Percentiles rank a stretch among this genome's conserved stretches.
phyloP scores from a whole-genome alignment of 2,329 filamentous ascomycete species.

The Rhynchosporium secalis region DNA sequence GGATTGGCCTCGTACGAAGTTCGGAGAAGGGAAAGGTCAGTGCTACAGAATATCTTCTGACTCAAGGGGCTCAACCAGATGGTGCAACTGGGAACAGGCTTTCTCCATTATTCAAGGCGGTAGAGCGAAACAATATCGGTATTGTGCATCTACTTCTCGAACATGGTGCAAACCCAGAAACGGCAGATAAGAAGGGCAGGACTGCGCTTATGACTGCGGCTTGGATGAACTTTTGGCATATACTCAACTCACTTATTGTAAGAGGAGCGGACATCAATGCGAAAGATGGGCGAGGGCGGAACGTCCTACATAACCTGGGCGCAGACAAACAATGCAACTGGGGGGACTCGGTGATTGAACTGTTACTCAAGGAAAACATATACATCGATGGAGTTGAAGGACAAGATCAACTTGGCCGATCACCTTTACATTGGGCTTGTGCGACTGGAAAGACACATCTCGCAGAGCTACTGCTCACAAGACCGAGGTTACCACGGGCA shows the following conservation, averaged over 20 bases:
- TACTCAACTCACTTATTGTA: slow-evolving; percentile 30
- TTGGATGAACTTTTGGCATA: slow-evolving; percentile 35
- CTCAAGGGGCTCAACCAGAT: slow-evolving; percentile 30
- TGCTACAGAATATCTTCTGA: slow-evolving; percentile 31
- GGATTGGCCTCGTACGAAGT: slow-evolving; percentile 33
- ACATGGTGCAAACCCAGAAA: slow-evolving; percentile 33
- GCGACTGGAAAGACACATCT: slow-evolving; percentile 33
- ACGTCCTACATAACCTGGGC: slow-evolving; percentile 34
- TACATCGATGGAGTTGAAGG: slow-evolving; percentile 31
- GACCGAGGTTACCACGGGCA: slow-evolving; percentile 23
- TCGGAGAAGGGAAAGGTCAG: slow-evolving; percentile 31
- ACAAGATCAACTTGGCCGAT: slow-evolving; percentile 28
- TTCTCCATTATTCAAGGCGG: slow-evolving; percentile 30
- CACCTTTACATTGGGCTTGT: slow-evolving; percentile 35
- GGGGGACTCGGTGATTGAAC: slow-evolving; percentile 33
- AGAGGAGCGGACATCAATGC: slow-evolving; percentile 33
- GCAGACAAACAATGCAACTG: slow-evolving; percentile 33
- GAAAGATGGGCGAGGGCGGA: slow-evolving; percentile 29
- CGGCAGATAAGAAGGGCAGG: slow-evolving; percentile 32
- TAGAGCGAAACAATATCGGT: slow-evolving; percentile 31
- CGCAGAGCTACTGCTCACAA: slow-evolving; percentile 29
- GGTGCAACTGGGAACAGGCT: slow-evolving; percentile 28
- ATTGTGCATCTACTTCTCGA: slow-evolving; percentile 32
- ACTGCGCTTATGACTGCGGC: slow-evolving; percentile 35
- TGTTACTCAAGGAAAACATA: slow-evolving; percentile 29